phyloP scores from a whole-genome alignment of 345 rosid genomes.

The Syzygium grande region DNA sequence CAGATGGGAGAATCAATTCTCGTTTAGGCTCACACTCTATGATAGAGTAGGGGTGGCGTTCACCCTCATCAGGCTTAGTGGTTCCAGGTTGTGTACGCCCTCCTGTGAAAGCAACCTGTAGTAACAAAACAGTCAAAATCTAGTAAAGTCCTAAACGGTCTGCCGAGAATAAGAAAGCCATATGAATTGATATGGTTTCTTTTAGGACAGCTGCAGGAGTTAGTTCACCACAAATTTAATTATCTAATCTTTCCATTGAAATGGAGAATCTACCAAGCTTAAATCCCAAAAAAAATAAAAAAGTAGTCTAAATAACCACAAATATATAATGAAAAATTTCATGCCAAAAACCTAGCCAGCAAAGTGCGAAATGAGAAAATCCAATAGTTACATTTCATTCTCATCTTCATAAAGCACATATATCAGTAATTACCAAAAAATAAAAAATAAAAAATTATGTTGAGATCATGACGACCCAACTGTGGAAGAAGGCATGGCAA shows the following conservation, averaged over 20 bases:
- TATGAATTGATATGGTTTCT: neutral
- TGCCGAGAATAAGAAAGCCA: neutral
- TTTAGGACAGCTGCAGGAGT: neutral
- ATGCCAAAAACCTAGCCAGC: neutral
- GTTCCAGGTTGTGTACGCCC: conserved; percentile 99
- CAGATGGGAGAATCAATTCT: conserved; percentile 75
- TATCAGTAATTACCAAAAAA: neutral
- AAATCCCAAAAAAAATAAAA: neutral
- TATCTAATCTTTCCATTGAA: neutral
- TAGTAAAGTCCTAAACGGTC: neutral
- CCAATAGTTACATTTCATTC: neutral
- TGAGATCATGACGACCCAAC: neutral
- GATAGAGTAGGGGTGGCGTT: conserved; percentile 84
- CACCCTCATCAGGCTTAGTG: conserved; percentile 97
- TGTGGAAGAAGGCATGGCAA: neutral
- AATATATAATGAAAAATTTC: neutral
- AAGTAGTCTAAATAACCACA: neutral
- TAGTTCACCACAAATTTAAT: neutral
- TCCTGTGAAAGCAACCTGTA: conserved; percentile 90
- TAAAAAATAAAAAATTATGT: neutral
- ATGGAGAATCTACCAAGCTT: neutral
- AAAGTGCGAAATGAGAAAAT: neutral
- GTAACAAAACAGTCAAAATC: neutral
- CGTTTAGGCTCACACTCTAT: conserved; percentile 84
- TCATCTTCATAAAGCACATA: neutral